phyloP scores from a whole-genome alignment of 164 flowering plant species.

The Vitis rotundifolia region DNA sequence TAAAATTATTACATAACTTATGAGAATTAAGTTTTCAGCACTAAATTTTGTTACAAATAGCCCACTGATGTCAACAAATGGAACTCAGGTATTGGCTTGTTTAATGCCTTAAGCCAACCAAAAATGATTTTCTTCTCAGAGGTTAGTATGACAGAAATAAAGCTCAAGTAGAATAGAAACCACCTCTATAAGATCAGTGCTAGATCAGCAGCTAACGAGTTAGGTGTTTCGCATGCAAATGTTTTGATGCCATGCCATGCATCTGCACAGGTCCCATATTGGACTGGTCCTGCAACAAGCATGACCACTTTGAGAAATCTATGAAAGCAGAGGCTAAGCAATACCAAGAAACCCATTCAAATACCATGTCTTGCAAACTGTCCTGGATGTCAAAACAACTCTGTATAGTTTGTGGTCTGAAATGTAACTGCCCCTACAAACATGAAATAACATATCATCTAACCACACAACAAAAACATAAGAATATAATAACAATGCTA shows the following conservation, averaged over 20 bases:
- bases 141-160: too few species aligned
- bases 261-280: constrained; percentile 13
- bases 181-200: too few species aligned
- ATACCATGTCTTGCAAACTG: constrained; percentile 25
- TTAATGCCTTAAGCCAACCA: too few species aligned
- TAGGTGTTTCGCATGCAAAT: constrained; percentile 2
- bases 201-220: not conserved
- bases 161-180: too few species aligned
- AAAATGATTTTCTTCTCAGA: too few species aligned
- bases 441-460: not conserved
- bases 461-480: too few species aligned
- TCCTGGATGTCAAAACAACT: constrained; percentile 22
- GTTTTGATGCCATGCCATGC: constrained; percentile 23
- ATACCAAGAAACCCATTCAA: not conserved
- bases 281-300: constrained; percentile 21
- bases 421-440: constrained; percentile 24
- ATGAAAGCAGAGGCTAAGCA: not conserved
- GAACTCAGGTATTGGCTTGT: too few species aligned
- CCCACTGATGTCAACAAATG: too few species aligned
- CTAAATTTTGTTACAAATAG: too few species aligned
- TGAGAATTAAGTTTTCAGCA: too few species aligned
- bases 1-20: too few species aligned
- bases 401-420: constrained; percentile 19
- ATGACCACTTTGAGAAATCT: not conserved
- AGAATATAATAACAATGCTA: too few species aligned